Evolutionary conservation across 257 asterid genomes (phyloP).

Genomic region (Fraxinus anomala): DNA sequence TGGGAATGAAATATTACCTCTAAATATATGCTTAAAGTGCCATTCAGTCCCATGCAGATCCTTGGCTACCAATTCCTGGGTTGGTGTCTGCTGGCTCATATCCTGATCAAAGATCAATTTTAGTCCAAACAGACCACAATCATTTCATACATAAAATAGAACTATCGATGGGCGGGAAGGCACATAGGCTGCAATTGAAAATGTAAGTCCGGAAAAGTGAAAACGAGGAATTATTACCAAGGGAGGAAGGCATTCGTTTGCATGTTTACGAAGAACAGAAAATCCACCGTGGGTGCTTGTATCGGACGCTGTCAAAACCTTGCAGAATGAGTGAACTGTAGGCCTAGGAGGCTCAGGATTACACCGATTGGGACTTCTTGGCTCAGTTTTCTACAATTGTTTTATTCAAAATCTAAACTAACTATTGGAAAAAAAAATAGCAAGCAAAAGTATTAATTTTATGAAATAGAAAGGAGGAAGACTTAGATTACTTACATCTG

Average conservation of each 20-base stretch:
- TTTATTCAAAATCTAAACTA: slow-evolving; percentile 7
- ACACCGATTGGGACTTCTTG: slow-evolving; percentile 45
- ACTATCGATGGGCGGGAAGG: background rate
- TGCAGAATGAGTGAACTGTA: slow-evolving; percentile 76
- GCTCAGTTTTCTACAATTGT: slow-evolving; percentile 60
- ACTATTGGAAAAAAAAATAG: background rate
- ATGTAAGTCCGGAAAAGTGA: background rate
- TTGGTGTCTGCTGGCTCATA: slow-evolving; percentile 73
- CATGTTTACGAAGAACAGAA: slow-evolving; percentile 87
- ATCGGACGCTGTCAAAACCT: slow-evolving; percentile 88
- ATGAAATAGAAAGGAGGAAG: slow-evolving; percentile 4
- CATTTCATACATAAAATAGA: background rate
- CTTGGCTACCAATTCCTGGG: slow-evolving; percentile 71
- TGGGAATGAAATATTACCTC: slow-evolving; percentile 47
- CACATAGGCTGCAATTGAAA: background rate
- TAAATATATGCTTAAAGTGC: slow-evolving; percentile 80
- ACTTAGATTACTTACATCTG: slow-evolving; percentile 52
- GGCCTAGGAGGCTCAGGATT: slow-evolving; percentile 60
- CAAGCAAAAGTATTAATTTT: background rate
- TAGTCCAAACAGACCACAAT: slow-evolving; percentile 22
- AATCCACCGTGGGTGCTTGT: slow-evolving; percentile 95
- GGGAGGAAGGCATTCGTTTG: slow-evolving; percentile 86
- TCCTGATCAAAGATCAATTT: slow-evolving; percentile 46
- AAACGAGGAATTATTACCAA: slow-evolving; percentile 49
- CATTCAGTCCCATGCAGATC: slow-evolving; percentile 72